phyloP scores from a whole-genome alignment of 495 filamentous ascomycete species.

The Bathelium albidoporum region DNA sequence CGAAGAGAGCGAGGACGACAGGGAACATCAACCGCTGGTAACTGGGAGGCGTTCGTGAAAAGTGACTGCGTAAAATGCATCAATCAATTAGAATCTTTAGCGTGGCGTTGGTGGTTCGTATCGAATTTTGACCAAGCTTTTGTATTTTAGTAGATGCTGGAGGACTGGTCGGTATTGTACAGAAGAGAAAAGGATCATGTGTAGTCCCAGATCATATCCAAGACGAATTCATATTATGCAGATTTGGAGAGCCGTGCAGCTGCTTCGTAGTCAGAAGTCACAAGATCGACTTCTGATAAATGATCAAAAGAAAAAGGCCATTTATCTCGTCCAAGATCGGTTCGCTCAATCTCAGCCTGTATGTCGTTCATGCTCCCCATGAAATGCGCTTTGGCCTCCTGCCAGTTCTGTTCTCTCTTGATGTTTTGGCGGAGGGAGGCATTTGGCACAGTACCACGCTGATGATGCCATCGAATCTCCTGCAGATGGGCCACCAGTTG shows the following conservation, averaged over 20 bases:
- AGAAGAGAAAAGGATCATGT: too few relatives aligned
- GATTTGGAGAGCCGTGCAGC: too few relatives aligned
- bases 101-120: conserved; percentile 1
- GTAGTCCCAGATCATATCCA: too few relatives aligned
- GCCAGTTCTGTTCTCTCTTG: neutral
- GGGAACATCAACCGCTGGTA: neutral
- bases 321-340: neutral
- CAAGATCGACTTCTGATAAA: too few relatives aligned
- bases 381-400: neutral
- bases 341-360: neutral
- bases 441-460: neutral
- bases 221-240: too few relatives aligned
- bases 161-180: too few relatives aligned
- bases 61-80: too few relatives aligned
- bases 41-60: neutral
- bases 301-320: neutral
- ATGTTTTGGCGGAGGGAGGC: neutral
- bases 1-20: conserved; percentile 35
- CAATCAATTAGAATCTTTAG: too few relatives aligned
- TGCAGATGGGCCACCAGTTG: neutral
- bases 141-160: too few relatives aligned
- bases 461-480: neutral
- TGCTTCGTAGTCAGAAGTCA: too few relatives aligned
- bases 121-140: neutral
- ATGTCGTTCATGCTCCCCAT: neutral